phyloP scores from a whole-genome alignment of 225 moss, liverwort and hornwort genomes.

The Rhytidiadelphus loreus region DNA sequence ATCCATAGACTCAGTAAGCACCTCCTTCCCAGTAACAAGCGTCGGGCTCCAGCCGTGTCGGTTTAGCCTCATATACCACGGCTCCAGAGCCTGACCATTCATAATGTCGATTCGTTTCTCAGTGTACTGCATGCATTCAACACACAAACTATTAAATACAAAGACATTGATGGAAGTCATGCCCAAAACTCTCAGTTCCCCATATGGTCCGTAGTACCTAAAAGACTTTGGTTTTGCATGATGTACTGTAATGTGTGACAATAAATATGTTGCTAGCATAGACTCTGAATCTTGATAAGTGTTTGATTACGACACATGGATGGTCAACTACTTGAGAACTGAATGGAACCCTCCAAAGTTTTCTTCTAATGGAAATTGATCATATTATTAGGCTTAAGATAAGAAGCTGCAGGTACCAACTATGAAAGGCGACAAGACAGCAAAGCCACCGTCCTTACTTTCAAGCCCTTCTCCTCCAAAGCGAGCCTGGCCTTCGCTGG shows the following conservation, averaged over 20 bases:
- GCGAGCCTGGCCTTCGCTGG: slow-evolving; percentile 62
- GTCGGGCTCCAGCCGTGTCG: slow-evolving; percentile 32
- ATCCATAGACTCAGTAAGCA: slow-evolving; percentile 42
- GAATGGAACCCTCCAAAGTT: background rate
- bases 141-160: background rate
- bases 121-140: slow-evolving; percentile 22
- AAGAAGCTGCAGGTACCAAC: background rate
- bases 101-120: slow-evolving; percentile 60
- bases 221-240: background rate
- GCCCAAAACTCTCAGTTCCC: background rate
- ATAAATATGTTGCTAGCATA: background rate
- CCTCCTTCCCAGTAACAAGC: slow-evolving; percentile 29
- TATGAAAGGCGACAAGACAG: background rate
- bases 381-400: background rate
- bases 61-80: slow-evolving; percentile 56
- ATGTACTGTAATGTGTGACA: background rate
- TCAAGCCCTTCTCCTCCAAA: slow-evolving; percentile 51
- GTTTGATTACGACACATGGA: background rate
- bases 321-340: background rate
- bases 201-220: background rate
- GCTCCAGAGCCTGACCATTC: slow-evolving; percentile 51
- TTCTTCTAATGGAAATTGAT: background rate
- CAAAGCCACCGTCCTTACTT: slow-evolving; percentile 13
- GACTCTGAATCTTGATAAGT: background rate
- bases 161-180: background rate